Evolutionary conservation across 2,329 filamentous ascomycete species (phyloP).

Genomic region (Aspergillus phoenicis): DNA sequence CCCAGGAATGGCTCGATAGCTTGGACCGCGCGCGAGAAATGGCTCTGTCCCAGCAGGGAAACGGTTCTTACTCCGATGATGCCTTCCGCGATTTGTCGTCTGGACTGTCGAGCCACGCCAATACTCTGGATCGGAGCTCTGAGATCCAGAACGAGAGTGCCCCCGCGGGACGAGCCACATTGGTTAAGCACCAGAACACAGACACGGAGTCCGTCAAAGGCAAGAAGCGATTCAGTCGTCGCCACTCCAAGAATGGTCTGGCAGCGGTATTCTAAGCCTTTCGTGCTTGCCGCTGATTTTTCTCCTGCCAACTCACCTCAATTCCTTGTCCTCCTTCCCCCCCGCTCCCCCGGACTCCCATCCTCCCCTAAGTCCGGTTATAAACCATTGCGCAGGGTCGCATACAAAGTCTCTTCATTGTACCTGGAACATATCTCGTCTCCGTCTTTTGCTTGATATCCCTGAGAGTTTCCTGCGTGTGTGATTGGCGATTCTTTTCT

Average conservation of each 20-base stretch:
- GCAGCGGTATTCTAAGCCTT: constrained; percentile 73
- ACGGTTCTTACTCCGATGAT: constrained; percentile 68
- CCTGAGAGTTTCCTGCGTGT: constrained; percentile 17
- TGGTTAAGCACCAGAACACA: constrained; percentile 47
- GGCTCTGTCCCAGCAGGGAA: constrained; percentile 71
- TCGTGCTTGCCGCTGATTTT: neutral
- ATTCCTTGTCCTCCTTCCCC: constrained; percentile 4
- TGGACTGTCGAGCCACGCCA: constrained; percentile 67
- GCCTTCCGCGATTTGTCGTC: constrained; percentile 70
- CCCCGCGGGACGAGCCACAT: constrained; percentile 48
- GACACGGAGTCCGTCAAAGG: constrained; percentile 60
- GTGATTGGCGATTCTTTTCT: constrained; percentile 16
- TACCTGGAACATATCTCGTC: constrained; percentile 15
- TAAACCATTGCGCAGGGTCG: constrained; percentile 20
- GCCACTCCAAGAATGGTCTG: constrained; percentile 92
- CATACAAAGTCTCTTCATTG: constrained; percentile 16
- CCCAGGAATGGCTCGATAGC: constrained; percentile 89
- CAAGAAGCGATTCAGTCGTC: constrained; percentile 77
- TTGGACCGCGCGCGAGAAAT: constrained; percentile 85
- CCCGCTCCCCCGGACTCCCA: constrained; percentile 3
- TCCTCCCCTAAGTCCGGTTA: neutral
- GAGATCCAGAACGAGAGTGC: constrained; percentile 42
- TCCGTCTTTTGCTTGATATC: constrained; percentile 25
- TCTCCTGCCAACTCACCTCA: constrained; percentile 9
- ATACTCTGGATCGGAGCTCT: constrained; percentile 46